phyloP scores from a whole-genome alignment of 2,329 filamentous ascomycete genomes.

The Ophiostoma ips region DNA sequence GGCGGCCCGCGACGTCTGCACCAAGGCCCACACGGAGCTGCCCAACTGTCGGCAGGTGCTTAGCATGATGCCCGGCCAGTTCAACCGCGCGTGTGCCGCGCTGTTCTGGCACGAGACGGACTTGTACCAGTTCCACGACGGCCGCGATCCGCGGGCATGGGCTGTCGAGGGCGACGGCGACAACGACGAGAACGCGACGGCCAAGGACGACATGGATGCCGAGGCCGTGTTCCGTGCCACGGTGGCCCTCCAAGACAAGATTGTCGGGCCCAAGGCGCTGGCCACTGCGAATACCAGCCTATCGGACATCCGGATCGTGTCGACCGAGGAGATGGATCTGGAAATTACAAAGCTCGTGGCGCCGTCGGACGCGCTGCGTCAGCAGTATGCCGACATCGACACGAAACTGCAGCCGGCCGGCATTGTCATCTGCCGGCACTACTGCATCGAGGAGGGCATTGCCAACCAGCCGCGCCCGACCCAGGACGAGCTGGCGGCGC shows the following conservation, averaged over 20 bases:
- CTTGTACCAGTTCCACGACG: constrained; percentile 16
- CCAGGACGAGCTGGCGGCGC: constrained; percentile 17
- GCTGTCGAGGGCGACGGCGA: constrained; percentile 18
- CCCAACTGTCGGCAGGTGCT: constrained; percentile 40
- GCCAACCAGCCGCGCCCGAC: constrained; percentile 25
- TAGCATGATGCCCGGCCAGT: constrained; percentile 53
- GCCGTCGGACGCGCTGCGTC: constrained; percentile 26
- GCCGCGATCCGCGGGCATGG: constrained; percentile 16
- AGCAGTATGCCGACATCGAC: constrained; percentile 26
- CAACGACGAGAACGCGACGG: constrained; percentile 15
- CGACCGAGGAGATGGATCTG: constrained; percentile 40
- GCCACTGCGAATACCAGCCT: constrained; percentile 13
- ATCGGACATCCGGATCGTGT: constrained; percentile 26
- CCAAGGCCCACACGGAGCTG: constrained; percentile 52
- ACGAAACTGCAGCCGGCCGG: constrained; percentile 29
- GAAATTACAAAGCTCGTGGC: constrained; percentile 42
- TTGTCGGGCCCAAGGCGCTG: constrained; percentile 20
- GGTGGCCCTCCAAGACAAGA: constrained; percentile 25
- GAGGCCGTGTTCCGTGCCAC: constrained; percentile 32
- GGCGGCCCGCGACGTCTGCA: constrained; percentile 52
- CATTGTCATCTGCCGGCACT: constrained; percentile 28
- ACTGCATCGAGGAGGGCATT: constrained; percentile 34
- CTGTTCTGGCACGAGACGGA: constrained; percentile 39
- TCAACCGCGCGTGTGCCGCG: constrained; percentile 62
- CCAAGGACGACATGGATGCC: constrained; percentile 22